Evolutionary conservation across 2,329 filamentous ascomycete genomes (phyloP), one percentile per base, ranked within the genome.

Genomic region (Exophiala oligosperma): DNA sequence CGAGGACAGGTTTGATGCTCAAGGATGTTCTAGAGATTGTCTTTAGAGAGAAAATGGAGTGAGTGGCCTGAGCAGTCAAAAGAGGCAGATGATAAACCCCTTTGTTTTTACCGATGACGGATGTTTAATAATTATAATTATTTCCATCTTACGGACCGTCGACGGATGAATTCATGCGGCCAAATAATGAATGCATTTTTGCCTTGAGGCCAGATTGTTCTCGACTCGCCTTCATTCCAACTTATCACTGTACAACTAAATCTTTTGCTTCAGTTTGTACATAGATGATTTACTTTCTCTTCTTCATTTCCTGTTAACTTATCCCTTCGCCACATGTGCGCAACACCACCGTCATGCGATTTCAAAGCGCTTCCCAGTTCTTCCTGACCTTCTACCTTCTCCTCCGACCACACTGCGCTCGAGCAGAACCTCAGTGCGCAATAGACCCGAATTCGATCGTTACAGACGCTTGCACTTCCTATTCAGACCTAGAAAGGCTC

Each of bases 391-490:
- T 64, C 56, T 63, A 60, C 52, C 41, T 64, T 37, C 54, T 67
- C 46, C 50, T 66, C 21, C 49, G 38, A 12, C 50, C 60, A 3
- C 50, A 51, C 37, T 59, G 55, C 53, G 55, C 61, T 9, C 51
- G 40, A n/a, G 65, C 61, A 14, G 62, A 63, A 29, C 35, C 64
- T 5, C 63, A 64, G 52, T 67, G 65, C 48, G 59, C 60, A 40
- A 90, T 96, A 68, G 91, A 94, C 43, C 91, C 92, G 17, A 87
- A 88, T 66, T 85, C 91, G 61, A 95, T 94, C 69, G 92, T 99
- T 38, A 90, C 89, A 44, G 94, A 99, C 74, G 92, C 94, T 49
- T 97, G 94, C 77, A 91, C 91, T 62, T 96, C 93, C 56, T 99
- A 96, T 76, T 87, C 88, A 56, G 92, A 91, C 38, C 88, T 99